These are phyloP conservation scores for Trichocladium antarcticum DNA, from an alignment of 495 filamentous ascomycete species.

Conservation along the genomic window DNA sequence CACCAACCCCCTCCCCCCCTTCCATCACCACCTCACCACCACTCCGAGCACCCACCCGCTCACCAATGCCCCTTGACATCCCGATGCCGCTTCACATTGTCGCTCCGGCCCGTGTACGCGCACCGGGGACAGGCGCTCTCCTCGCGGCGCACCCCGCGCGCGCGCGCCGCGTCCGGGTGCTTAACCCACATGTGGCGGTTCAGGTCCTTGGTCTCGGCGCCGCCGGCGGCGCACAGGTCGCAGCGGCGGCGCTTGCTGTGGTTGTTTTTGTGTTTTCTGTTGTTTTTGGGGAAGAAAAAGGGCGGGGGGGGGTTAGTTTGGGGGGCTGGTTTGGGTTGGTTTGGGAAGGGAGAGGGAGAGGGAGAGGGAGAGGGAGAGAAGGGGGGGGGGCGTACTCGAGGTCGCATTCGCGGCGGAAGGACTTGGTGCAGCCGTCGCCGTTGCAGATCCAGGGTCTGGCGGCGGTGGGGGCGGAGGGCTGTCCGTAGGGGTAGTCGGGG, in stretches of 20 bases:
- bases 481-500: too few species aligned
- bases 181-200: slow-evolving; percentile 16
- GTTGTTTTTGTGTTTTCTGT: slow-evolving; percentile 17
- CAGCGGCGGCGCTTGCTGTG: slow-evolving; percentile 22
- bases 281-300: neutral
- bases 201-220: slow-evolving; percentile 10
- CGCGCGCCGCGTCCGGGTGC: neutral
- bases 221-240: neutral
- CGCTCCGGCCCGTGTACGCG: slow-evolving; percentile 6
- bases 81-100: slow-evolving; percentile 13
- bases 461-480: neutral
- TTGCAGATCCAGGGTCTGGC: neutral
- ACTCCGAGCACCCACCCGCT: neutral
- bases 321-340: neutral
- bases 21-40: neutral
- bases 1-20: too few species aligned
- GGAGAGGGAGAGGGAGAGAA: neutral
- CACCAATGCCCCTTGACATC: neutral
- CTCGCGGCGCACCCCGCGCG: neutral
- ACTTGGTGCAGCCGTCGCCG: neutral
- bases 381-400: neutral
- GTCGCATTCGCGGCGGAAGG: neutral
- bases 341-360: neutral
- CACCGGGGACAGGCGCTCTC: slow-evolving; percentile 7
- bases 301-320: too few species aligned